A percentile compares a stretch with the other conserved stretches of the same genome.
These are phyloP conservation scores for Colletotrichum sansevieriae DNA, from an alignment of 2,329 filamentous ascomycete species.

Conservation along the genomic window DNA sequence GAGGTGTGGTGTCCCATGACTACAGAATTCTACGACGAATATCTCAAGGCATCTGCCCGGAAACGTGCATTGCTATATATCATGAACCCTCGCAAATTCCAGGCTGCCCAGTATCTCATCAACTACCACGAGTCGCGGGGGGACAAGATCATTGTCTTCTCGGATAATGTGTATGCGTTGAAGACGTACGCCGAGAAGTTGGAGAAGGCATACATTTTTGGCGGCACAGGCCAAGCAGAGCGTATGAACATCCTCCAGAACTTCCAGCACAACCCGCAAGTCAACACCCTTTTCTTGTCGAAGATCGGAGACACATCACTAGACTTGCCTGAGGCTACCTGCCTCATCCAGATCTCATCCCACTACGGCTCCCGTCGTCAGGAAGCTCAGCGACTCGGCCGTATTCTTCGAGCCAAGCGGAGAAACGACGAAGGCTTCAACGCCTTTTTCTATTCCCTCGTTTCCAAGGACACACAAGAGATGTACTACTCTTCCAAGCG, in stretches of 20 bases:
- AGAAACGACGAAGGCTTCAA: slow-evolving; percentile 99
- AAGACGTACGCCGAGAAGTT: slow-evolving; percentile 87
- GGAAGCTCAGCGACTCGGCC: slow-evolving; percentile 92
- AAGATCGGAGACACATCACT: slow-evolving; percentile 99
- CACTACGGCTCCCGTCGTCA: slow-evolving; percentile 98
- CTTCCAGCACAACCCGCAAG: slow-evolving; percentile 90
- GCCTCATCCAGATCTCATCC: slow-evolving; percentile 95
- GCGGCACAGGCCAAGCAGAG: slow-evolving; percentile 87
- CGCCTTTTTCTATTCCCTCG: slow-evolving; percentile 97
- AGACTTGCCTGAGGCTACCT: slow-evolving; percentile 95
- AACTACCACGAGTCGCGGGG: slow-evolving; percentile 95
- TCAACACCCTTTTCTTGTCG: slow-evolving; percentile 94
- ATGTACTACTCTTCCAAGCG: slow-evolving; percentile 98
- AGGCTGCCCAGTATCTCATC: slow-evolving; percentile 97
- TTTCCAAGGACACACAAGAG: slow-evolving; percentile 96
- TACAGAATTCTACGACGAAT: slow-evolving; percentile 96
- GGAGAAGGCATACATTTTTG: slow-evolving; percentile 90
- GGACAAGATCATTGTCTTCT: slow-evolving; percentile 98
- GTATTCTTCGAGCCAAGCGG: slow-evolving; percentile 93
- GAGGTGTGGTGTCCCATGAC: slow-evolving; percentile 99
- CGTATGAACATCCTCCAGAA: slow-evolving; percentile 90
- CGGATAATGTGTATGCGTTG: slow-evolving; percentile 95
- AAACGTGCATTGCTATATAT: slow-evolving; percentile 77
- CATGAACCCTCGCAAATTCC: slow-evolving; percentile 98
- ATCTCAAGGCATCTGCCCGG: slow-evolving; percentile 75